Conservation (phyloP, 2,329 filamentous ascomycete genomes). For the Nemania bipapillata region DNA sequence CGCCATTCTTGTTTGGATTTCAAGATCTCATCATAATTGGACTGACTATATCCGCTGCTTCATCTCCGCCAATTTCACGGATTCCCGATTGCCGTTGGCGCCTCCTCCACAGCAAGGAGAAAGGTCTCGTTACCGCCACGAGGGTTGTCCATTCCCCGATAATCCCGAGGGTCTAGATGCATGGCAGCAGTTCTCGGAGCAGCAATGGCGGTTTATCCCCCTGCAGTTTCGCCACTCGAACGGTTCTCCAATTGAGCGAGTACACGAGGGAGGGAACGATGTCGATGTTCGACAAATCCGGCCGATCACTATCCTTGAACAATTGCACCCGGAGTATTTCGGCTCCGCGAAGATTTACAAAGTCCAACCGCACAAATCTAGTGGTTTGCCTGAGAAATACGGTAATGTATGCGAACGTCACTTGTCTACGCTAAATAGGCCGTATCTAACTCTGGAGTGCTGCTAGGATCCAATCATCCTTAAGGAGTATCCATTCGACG, state of each 20-base stretch:
- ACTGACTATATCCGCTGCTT: slow-evolving; percentile 2
- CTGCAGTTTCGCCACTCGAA: neutral
- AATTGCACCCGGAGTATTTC: slow-evolving; percentile 3
- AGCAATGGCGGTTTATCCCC: slow-evolving; percentile 4
- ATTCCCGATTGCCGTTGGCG: neutral
- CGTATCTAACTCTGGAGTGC: too few species aligned
- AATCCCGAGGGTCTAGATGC: neutral
- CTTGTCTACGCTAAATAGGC: too few species aligned
- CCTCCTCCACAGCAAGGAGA: slow-evolving; percentile 1
- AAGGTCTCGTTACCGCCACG: neutral
- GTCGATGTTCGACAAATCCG: neutral
- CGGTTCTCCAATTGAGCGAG: neutral
- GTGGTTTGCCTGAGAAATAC: slow-evolving; percentile 1
- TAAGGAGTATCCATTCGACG: too few species aligned
- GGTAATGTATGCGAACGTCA: neutral
- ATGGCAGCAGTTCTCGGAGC: neutral
- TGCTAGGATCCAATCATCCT: too few species aligned
- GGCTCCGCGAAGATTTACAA: slow-evolving; percentile 10
- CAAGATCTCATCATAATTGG: neutral
- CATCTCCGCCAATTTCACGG: neutral
- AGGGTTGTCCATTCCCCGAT: neutral
- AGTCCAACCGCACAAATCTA: slow-evolving; percentile 8
- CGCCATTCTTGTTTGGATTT: slow-evolving; percentile 5
- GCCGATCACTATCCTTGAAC: neutral
- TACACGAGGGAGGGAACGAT: neutral